These are phyloP conservation scores for Euclidium syriacum DNA, from an alignment of 345 rosid species.

Conservation along the genomic window DNA sequence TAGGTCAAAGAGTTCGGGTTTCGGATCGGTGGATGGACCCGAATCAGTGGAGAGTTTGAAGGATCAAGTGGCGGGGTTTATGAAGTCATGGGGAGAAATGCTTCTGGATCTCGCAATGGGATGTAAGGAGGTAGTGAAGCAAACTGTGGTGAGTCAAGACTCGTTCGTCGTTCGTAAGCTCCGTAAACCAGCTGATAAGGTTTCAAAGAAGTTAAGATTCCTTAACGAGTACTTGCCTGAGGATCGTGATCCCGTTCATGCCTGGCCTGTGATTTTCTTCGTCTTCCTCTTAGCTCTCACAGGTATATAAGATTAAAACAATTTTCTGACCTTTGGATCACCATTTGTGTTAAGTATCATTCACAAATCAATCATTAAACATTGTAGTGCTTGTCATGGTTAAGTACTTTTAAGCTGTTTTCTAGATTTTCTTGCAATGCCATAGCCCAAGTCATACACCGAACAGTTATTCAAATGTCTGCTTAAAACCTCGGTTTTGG, in stretches of 20 bases:
- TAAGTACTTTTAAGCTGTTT: not conserved
- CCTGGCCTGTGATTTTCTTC: constrained; percentile 79
- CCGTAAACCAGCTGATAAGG: constrained; percentile 57
- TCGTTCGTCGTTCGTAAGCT: constrained; percentile 70
- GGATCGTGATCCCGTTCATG: constrained; percentile 87
- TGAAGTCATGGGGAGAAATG: constrained; percentile 93
- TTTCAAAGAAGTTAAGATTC: constrained; percentile 53
- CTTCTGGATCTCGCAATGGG: constrained; percentile 73
- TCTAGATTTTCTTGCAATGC: not conserved
- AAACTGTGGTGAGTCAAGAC: constrained; percentile 62
- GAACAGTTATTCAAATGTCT: not conserved
- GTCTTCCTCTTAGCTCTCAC: constrained; percentile 69
- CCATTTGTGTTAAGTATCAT: not conserved
- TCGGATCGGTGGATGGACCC: constrained; percentile 11
- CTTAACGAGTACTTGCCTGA: constrained; percentile 91
- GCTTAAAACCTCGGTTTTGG: not conserved
- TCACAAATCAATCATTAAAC: not conserved
- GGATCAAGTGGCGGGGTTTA: constrained; percentile 66
- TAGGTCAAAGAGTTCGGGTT: constrained; percentile 13
- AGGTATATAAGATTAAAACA: constrained; percentile 39
- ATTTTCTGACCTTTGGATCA: not conserved
- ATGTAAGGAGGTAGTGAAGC: constrained; percentile 57
- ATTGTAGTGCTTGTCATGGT: not conserved
- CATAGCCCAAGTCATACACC: not conserved
- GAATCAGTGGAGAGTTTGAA: constrained; percentile 47